Percentiles rank a stretch among this genome's conserved stretches.
These are phyloP conservation scores for Kodamaea sp. DNA, from an alignment of 1,139 yeast species.

Conservation along the genomic window DNA sequence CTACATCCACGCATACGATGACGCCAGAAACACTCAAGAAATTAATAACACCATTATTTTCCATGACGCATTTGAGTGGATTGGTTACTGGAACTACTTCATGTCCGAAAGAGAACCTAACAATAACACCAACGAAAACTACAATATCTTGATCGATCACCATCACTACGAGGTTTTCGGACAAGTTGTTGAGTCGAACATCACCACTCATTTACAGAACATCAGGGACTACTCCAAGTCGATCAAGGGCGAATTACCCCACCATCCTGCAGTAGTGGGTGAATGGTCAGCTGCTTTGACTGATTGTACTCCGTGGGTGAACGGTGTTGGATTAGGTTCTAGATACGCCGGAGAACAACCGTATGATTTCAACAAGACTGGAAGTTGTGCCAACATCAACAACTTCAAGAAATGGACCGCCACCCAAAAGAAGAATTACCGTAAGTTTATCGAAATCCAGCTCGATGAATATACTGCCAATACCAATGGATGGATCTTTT, in stretches of 20 bases:
- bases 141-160: conserved; percentile 57
- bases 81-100: conserved; percentile 53
- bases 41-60: conserved; percentile 50
- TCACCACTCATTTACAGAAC: conserved; percentile 39
- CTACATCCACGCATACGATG: conserved; percentile 42
- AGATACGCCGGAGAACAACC: conserved; percentile 54
- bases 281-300: conserved; percentile 69
- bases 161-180: conserved; percentile 67
- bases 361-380: conserved; percentile 35
- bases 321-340: conserved; percentile 61
- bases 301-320: conserved; percentile 67
- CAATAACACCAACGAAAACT: conserved; percentile 21
- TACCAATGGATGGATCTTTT: conserved; percentile 62
- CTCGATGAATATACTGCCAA: conserved; percentile 44
- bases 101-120: conserved; percentile 29
- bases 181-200: conserved; percentile 37
- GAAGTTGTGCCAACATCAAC: conserved; percentile 29
- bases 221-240: conserved; percentile 39
- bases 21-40: conserved; percentile 34
- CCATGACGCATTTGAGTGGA: conserved; percentile 58
- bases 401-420: conserved; percentile 39
- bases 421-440: conserved; percentile 43
- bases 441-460: conserved; percentile 48
- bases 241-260: conserved; percentile 34
- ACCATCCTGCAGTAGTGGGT: conserved; percentile 57